Percentiles rank a stretch among this genome's conserved stretches.
Evolutionary conservation across 2,329 filamentous ascomycete genomes (phyloP).

Genomic region (Phyllosticta paracitricarpa): DNA sequence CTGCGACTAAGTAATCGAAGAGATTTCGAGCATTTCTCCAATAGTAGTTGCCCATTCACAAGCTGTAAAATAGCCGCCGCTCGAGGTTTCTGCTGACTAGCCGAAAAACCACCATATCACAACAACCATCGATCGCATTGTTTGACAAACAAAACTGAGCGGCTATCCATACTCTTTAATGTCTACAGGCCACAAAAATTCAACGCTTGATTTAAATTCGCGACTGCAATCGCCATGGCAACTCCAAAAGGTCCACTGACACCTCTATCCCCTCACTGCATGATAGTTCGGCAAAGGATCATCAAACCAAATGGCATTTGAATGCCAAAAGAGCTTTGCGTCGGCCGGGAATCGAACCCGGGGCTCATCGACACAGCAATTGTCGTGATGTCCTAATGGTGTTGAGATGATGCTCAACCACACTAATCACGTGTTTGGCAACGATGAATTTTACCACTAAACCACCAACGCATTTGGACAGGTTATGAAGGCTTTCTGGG

Average conservation of each 20-base stretch:
- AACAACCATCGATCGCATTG: not conserved
- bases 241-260: not conserved
- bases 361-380: conserved; percentile 5
- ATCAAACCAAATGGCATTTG: not conserved
- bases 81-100: not conserved
- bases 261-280: too few relatives aligned
- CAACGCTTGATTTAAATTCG: too few relatives aligned
- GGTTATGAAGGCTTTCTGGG: not conserved
- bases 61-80: not conserved
- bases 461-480: not conserved
- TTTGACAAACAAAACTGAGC: not conserved
- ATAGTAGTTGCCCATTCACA: not conserved
- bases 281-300: not conserved
- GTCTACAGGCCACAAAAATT: not conserved
- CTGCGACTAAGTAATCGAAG: not conserved
- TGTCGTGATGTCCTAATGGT: not conserved
- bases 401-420: not conserved
- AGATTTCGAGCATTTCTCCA: not conserved
- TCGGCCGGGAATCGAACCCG: conserved; percentile 11
- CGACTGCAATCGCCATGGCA: too few relatives aligned
- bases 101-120: not conserved
- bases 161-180: not conserved
- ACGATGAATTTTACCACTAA: conserved; percentile 11
- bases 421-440: not conserved
- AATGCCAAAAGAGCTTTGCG: not conserved